A percentile compares a stretch with the other conserved stretches of the same genome.
These are phyloP conservation scores for Cyberlindnera lachancei DNA, from an alignment of 805 yeast species.

Conservation along the genomic window DNA sequence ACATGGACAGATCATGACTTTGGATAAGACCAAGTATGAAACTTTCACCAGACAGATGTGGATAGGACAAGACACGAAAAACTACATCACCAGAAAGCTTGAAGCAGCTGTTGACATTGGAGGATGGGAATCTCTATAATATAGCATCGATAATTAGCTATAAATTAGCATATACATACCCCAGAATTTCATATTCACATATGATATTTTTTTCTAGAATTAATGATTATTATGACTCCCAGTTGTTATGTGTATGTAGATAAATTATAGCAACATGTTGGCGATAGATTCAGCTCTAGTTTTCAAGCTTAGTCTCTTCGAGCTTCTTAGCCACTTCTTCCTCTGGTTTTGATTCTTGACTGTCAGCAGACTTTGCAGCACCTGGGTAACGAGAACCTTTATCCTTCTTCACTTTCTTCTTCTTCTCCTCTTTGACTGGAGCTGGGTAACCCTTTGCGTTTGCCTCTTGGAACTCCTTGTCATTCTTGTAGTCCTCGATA, in stretches of 20 bases:
- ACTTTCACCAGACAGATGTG: conserved; percentile 61
- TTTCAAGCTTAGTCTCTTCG: conserved; percentile 31
- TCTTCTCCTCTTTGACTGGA: conserved; percentile 49
- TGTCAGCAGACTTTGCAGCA: conserved; percentile 29
- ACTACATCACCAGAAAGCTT: conserved; percentile 67
- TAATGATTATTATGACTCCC: neutral
- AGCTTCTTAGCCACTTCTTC: conserved; percentile 31
- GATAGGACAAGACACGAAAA: conserved; percentile 73
- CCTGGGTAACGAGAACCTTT: conserved; percentile 93
- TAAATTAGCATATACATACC: too few species aligned
- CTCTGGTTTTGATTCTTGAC: conserved; percentile 19
- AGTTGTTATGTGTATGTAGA: too few species aligned
- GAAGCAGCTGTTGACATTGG: conserved; percentile 82
- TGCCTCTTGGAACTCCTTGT: conserved; percentile 69
- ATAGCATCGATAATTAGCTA: too few species aligned
- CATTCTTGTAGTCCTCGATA: conserved; percentile 54
- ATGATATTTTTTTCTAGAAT: neutral
- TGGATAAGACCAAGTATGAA: conserved; percentile 56
- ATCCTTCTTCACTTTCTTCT: conserved; percentile 73
- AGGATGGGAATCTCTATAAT: conserved; percentile 84
- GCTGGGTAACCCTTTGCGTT: conserved; percentile 80
- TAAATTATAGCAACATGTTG: too few species aligned
- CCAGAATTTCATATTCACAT: too few species aligned
- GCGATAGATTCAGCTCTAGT: too few species aligned
- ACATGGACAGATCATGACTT: conserved; percentile 62